Base-by-base conservation (phyloP, 495 filamentous ascomycete species). In the Penicillium coprophilum region DNA sequence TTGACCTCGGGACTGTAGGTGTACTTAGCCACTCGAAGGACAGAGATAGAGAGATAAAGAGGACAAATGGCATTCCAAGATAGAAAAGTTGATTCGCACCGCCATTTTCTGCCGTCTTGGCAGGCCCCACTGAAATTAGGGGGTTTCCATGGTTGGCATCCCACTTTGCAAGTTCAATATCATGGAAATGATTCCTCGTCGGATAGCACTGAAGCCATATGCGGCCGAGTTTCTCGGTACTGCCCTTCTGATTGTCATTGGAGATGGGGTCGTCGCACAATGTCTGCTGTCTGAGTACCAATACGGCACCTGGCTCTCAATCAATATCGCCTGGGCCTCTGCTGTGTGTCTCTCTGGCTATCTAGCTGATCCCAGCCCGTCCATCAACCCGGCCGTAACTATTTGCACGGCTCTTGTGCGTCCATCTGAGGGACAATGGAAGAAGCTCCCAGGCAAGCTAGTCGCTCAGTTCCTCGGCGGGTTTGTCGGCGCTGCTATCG, bases 291-390 rank as follows among this genome's bases (percentile, higher is more conserved):
- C 70, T 28, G 66, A 73, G 41, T 73, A 71, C 57, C 61, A 65
- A 17, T 73, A 73, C 52, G 70, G 70, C 46, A 73, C 70, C 56
- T 73, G 70, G 70, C 41, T 73, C 19, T 73, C 70, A 27, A 73
- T 73, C 57, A 73, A 73, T 53, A 34, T 73, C 7, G 66, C 70
- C 36, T 73, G 70, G 70, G 70, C 70, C 1, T 55, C 68, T n/a
- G 65, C 70, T 0, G 70, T 73, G 46, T 62, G 55, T 34, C 61
- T 73, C 8, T 62, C 70, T 0, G 62, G 64, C 46, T 73, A 68
- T 36, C 23, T 73, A 12, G 57, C 64, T 31, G 57, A 69, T 40
- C 70, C 70, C 31, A 65, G 70, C 39, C 70, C 70, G 3, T 51
- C 61, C 36, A 69, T 67, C 47, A 73, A 73, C 46, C 70, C 70